These are phyloP conservation scores for Fusarium nurragi DNA, from an alignment of 2,329 filamentous ascomycete genomes.

Conservation along the genomic window DNA sequence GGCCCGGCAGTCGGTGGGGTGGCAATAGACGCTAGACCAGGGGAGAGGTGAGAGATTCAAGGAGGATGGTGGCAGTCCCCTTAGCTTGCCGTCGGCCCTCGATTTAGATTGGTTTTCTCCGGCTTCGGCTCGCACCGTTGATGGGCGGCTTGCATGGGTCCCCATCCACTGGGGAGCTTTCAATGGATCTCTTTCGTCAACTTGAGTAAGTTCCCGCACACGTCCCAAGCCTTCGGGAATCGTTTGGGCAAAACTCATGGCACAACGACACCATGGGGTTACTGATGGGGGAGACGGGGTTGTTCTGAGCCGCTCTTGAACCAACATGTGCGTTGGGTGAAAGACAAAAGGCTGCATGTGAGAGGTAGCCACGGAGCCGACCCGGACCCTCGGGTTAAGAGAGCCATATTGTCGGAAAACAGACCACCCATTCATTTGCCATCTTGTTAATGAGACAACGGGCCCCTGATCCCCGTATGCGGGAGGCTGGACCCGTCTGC, in stretches of 20 bases:
- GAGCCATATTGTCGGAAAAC: slow-evolving; percentile 33
- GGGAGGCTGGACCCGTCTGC: slow-evolving; percentile 28
- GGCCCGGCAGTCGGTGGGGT: slow-evolving; percentile 35
- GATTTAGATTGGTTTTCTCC: slow-evolving; percentile 48
- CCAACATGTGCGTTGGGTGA: slow-evolving; percentile 8
- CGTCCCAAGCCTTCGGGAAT: slow-evolving; percentile 46
- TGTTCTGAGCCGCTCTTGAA: slow-evolving; percentile 10
- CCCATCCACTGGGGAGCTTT: slow-evolving; percentile 38
- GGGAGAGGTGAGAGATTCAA: slow-evolving; percentile 30
- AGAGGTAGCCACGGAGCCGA: slow-evolving; percentile 12
- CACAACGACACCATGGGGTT: slow-evolving; percentile 27
- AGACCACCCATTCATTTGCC: slow-evolving; percentile 14
- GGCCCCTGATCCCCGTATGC: slow-evolving; percentile 30
- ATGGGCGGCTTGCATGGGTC: slow-evolving; percentile 46
- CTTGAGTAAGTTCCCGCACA: slow-evolving; percentile 42
- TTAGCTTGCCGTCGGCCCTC: slow-evolving; percentile 44
- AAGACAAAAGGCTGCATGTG: slow-evolving; percentile 7
- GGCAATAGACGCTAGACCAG: slow-evolving; percentile 37
- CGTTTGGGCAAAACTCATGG: slow-evolving; percentile 26
- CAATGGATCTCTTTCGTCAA: slow-evolving; percentile 38
- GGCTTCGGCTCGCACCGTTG: slow-evolving; percentile 52
- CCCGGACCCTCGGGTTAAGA: slow-evolving; percentile 24
- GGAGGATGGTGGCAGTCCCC: slow-evolving; percentile 29
- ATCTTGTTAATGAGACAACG: slow-evolving; percentile 8
- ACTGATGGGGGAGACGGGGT: slow-evolving; percentile 13